These are phyloP conservation scores for Cyberlindnera xylosilytica DNA, from an alignment of 805 yeast genomes.

Conservation along the genomic window DNA sequence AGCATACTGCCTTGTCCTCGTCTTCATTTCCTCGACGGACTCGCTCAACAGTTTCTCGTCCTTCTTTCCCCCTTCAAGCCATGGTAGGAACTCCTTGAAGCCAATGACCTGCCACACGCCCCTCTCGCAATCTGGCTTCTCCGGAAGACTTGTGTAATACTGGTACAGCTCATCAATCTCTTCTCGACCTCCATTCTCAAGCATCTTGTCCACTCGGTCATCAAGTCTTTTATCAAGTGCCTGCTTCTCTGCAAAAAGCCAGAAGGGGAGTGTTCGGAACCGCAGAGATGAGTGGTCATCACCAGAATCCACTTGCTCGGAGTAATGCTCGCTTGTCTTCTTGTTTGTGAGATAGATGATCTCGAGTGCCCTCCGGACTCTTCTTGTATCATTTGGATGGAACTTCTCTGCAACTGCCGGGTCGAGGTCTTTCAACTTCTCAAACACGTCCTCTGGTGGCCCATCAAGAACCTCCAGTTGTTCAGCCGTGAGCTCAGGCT, in stretches of 20 bases:
- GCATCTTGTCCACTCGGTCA: slow-evolving; percentile 79
- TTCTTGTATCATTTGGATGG: slow-evolving; percentile 86
- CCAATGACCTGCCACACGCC: slow-evolving; percentile 97
- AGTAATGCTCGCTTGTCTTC: slow-evolving; percentile 69
- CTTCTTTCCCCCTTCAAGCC: slow-evolving; percentile 37
- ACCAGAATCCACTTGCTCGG: slow-evolving; percentile 48
- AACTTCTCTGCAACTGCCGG: slow-evolving; percentile 75
- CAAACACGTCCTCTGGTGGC: slow-evolving; percentile 47
- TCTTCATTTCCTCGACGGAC: slow-evolving; percentile 75
- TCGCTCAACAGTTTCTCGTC: slow-evolving; percentile 31
- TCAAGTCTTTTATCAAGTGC: slow-evolving; percentile 65
- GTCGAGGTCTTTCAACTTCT: slow-evolving; percentile 51
- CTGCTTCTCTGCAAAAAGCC: slow-evolving; percentile 73
- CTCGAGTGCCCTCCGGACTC: slow-evolving; percentile 78
- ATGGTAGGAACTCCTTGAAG: slow-evolving; percentile 83
- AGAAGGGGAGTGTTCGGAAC: slow-evolving; percentile 65
- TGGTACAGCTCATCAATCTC: slow-evolving; percentile 65
- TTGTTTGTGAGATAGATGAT: slow-evolving; percentile 65
- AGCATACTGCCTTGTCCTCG: slow-evolving; percentile 82
- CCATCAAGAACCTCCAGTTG: slow-evolving; percentile 50
- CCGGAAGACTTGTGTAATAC: slow-evolving; percentile 34
- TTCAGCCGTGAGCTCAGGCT: slow-evolving; percentile 26
- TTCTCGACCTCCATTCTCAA: slow-evolving; percentile 59
- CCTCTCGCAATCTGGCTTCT: slow-evolving; percentile 51
- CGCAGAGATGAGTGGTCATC: slow-evolving; percentile 45